Evolutionary conservation across 352 stramenopile genomes (phyloP), one percentile per base, ranked within the genome.

Genomic region (Peronospora belbahrii): DNA sequence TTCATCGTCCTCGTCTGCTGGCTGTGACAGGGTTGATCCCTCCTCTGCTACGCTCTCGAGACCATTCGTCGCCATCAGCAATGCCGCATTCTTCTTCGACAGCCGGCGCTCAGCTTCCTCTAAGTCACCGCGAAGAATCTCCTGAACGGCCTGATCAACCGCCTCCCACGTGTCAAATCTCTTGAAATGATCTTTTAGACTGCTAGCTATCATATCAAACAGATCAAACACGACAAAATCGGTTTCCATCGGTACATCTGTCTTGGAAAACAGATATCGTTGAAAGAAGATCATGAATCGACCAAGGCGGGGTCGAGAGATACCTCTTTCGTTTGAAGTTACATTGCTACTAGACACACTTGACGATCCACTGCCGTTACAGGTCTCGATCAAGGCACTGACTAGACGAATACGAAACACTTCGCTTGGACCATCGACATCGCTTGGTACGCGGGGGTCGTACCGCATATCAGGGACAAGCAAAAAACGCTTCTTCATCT

Each of bases 211-310:
- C 27, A 77, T 55, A 15, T 95, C 81, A 38, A 89, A 84, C 6
- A 89, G 49, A 37, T 97, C 77, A 5, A 85, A 67, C 31, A 96
- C 74, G 25, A 90, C 69, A 64, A 95, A 97, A 42, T 97, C 81
- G 22, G 96, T 96, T 43, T 98, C 95, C 33, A 96, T 80, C 1
- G 95, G 95, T 10, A 98, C 77, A 27, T 94, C 83, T 3, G 70
- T 76, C 67, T 98, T 98, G 19, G 90, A 94, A 35, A 98, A 97
- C 13, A 98, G 77, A 70, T 98, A 98, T 19, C 92, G 83, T 59
- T 98, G 92, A 53, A 98, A 97, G 52, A 96, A 95, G 6, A 82
- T 56, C 47, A 98, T 77, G 48, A 97, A 97, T 10, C 77, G 82
- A 17, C 83, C 75, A 2, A 98, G 64, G 27, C 92, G 88, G 1